Base-by-base conservation (phyloP, 768 basidiomycete species). In the Pisolithus microcarpus region DNA sequence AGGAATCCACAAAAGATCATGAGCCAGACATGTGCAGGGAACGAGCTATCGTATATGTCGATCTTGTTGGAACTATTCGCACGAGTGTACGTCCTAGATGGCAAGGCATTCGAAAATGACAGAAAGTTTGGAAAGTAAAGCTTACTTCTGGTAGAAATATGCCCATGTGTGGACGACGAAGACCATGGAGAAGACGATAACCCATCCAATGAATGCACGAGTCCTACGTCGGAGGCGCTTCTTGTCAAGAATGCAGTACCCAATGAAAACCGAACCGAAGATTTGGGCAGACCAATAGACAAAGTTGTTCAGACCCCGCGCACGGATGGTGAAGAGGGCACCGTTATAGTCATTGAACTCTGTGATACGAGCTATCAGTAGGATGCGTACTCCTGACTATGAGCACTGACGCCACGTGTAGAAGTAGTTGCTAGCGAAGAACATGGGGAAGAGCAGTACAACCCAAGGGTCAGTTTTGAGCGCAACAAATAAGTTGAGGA, bases 301-400 rank as follows among this genome's bases (percentile, higher is more conserved):
- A 18, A 91, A 68, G 60, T 84, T 86, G 65, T 91, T 91, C 56
- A 91, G 66, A 3, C 83, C 76, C n/a, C 90, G 82, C 1, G 83
- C 80, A 46, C 87, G 83, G 61, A 87, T 87, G 57, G 82, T 83
- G 73, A 91, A 91, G 10, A 91, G 60, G 3, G 81, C 84, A 5
- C 72, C 81, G 56, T 91, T 92, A 66, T 77, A 91, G 49, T 82
- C 85, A 56, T 85, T 90, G 70, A 90, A 90, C 68, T 91, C 84
- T 87, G 54, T 54, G 58, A 36, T 45, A 9, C 19, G 4, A 19
- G 46, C 36, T 19, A 43, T 50, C 13, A 49, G 49, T 34, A n/a
- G 36, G 26, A 36, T 55, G 51, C 11, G 40, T 40, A 9, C 18
- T n/a, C 9, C 34, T 21, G 40, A 15, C 5, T 1, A 10, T 10